phyloP scores from a whole-genome alignment of 106 monocot genomes.

The Acorus gramineus region DNA sequence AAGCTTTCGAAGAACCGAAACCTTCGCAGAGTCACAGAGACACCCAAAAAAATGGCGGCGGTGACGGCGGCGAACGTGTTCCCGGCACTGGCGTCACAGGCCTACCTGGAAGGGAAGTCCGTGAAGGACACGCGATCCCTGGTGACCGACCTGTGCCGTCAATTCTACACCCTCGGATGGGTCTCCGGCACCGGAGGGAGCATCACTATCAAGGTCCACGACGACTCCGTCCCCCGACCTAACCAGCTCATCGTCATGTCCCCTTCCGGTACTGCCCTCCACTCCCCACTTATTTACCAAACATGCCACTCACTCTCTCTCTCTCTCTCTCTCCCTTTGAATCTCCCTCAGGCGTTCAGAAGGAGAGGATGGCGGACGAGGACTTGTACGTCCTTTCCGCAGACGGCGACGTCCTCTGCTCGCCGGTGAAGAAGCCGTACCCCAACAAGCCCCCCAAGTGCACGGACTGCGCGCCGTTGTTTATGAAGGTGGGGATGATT shows the following conservation, averaged over 20 bases:
- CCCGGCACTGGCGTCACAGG: conserved; percentile 26
- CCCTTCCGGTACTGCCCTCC: conserved; percentile 50
- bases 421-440: conserved; percentile 40
- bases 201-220: conserved; percentile 96
- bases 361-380: conserved; percentile 89
- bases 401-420: conserved; percentile 39
- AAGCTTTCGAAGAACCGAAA: too few species aligned
- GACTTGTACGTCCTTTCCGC: conserved; percentile 89
- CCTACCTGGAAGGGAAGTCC: conserved; percentile 39
- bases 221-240: conserved; percentile 50
- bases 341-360: conserved; percentile 69
- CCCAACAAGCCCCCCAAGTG: conserved; percentile 75
- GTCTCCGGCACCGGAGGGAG: conserved; percentile 98
- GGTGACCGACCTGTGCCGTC: conserved; percentile 89
- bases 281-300: not conserved
- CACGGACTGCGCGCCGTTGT: conserved; percentile 78
- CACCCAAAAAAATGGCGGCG: not conserved
- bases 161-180: conserved; percentile 89
- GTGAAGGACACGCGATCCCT: conserved; percentile 54
- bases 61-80: conserved; percentile 5
- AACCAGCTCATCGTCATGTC: conserved; percentile 98
- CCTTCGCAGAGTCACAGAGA: not conserved
- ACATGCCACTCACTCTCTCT: not conserved
- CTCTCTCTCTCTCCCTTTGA: not conserved
- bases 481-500: conserved; percentile 58